phyloP scores from a whole-genome alignment of 352 stramenopile species.

The Phytophthora pseudosyringae region DNA sequence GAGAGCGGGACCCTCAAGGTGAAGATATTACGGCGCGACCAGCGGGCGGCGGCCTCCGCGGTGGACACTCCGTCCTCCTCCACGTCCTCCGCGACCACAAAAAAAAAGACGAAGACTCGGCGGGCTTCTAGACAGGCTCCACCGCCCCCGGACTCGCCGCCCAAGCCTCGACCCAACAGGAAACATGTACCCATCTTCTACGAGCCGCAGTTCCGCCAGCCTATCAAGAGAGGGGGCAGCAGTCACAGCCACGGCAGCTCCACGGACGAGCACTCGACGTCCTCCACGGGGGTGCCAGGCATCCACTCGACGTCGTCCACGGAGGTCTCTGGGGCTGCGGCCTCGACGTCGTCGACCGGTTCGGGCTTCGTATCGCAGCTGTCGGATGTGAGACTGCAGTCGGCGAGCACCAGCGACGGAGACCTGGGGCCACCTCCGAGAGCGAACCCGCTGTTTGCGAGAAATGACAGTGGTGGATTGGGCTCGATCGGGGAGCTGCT shows the following conservation, averaged over 20 bases:
- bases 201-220: conserved; percentile 49
- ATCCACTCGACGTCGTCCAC: conserved; percentile 40
- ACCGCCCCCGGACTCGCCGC: conserved; percentile 46
- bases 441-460: conserved; percentile 63
- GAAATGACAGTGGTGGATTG: conserved; percentile 62
- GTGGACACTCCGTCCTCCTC: neutral
- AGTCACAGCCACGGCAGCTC: conserved; percentile 29
- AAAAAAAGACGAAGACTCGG: conserved; percentile 14
- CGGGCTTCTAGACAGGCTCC: conserved; percentile 11
- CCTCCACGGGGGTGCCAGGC: conserved; percentile 37
- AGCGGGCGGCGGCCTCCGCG: conserved; percentile 7
- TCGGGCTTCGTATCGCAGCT: conserved; percentile 21
- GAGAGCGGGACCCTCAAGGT: conserved; percentile 79
- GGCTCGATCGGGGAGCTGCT: conserved; percentile 57
- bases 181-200: conserved; percentile 89
- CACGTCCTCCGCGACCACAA: conserved; percentile 1
- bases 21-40: conserved; percentile 78
- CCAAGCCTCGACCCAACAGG: conserved; percentile 78
- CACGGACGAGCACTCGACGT: conserved; percentile 55
- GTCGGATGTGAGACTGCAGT: conserved; percentile 41
- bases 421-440: conserved; percentile 36
- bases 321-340: conserved; percentile 9
- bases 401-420: conserved; percentile 13
- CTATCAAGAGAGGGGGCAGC: conserved; percentile 26
- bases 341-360: conserved; percentile 43